These are phyloP conservation scores for Coniochaeta prunicola DNA, from an alignment of 2,329 filamentous ascomycete species.

Conservation along the genomic window DNA sequence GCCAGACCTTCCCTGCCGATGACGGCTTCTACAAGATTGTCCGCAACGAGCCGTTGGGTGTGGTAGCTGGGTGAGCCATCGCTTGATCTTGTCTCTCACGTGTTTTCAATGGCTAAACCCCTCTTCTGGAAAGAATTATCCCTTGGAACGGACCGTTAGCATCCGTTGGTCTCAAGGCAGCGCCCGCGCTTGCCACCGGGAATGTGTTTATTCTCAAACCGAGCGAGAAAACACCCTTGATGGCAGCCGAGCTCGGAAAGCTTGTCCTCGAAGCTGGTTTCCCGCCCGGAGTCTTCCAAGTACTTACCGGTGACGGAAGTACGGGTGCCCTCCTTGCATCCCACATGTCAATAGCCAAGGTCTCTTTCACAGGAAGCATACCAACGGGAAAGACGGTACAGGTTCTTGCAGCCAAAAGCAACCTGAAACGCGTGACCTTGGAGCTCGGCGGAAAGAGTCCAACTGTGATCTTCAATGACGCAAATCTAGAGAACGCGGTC, in stretches of 20 bases:
- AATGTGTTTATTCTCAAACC: slow-evolving; percentile 27
- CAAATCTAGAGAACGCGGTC: slow-evolving; percentile 48
- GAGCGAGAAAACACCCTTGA: slow-evolving; percentile 25
- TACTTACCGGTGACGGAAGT: slow-evolving; percentile 54
- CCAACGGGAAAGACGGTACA: slow-evolving; percentile 49
- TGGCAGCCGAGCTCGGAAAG: slow-evolving; percentile 33
- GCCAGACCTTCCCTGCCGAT: not conserved
- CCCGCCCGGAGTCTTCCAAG: slow-evolving; percentile 52
- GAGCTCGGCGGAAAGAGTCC: slow-evolving; percentile 52
- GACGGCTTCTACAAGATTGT: not conserved
- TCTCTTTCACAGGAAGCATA: slow-evolving; percentile 55
- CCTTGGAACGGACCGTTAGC: slow-evolving; percentile 19
- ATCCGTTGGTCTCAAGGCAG: slow-evolving; percentile 18
- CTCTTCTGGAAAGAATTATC: no score
- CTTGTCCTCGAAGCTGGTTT: slow-evolving; percentile 53
- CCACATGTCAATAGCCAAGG: slow-evolving; percentile 55
- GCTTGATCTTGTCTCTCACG: no score
- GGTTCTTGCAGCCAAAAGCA: slow-evolving; percentile 50
- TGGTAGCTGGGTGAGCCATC: no score
- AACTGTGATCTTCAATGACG: slow-evolving; percentile 51
- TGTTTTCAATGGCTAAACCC: no score
- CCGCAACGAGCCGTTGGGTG: not conserved
- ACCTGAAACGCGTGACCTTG: slow-evolving; percentile 52
- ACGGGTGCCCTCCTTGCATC: slow-evolving; percentile 53
- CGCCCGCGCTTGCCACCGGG: slow-evolving; percentile 23